phyloP scores from a whole-genome alignment of 441 rosid genomes.

The Hura crepitans region DNA sequence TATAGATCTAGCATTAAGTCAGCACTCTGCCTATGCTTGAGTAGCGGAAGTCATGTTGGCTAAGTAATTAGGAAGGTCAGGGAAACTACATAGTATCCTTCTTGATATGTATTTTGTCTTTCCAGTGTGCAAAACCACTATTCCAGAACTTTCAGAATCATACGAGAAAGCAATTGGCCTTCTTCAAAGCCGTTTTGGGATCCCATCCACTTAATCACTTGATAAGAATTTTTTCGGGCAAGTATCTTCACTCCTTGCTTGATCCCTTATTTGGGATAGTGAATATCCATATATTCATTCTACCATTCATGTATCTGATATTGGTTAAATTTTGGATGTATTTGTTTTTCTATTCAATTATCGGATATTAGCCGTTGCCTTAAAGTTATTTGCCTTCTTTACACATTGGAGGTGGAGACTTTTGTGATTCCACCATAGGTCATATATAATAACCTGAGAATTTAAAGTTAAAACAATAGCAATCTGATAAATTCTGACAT shows the following conservation, averaged over 20 bases:
- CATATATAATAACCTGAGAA: background rate
- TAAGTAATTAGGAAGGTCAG: background rate
- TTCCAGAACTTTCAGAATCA: constrained; percentile 43
- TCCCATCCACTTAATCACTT: constrained; percentile 26
- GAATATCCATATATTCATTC: background rate
- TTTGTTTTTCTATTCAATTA: too few relatives aligned
- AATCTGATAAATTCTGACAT: background rate
- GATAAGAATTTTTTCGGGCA: background rate
- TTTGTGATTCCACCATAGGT: background rate
- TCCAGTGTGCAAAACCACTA: constrained; percentile 48
- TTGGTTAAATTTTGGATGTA: too few relatives aligned
- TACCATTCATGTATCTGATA: too few relatives aligned
- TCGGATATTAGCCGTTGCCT: too few relatives aligned
- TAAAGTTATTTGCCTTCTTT: too few relatives aligned
- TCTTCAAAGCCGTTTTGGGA: constrained; percentile 39
- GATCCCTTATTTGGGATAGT: background rate
- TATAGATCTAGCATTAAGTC: constrained; percentile 1
- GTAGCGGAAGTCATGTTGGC: background rate
- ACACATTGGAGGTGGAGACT: background rate
- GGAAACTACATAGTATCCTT: background rate
- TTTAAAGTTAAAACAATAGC: background rate
- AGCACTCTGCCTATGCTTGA: background rate
- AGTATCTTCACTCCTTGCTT: constrained; percentile 8
- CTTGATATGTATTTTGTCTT: constrained; percentile 1
- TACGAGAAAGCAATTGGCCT: constrained; percentile 37